phyloP scores from a whole-genome alignment of 768 basidiomycete species.

The Suillus ampliporus region DNA sequence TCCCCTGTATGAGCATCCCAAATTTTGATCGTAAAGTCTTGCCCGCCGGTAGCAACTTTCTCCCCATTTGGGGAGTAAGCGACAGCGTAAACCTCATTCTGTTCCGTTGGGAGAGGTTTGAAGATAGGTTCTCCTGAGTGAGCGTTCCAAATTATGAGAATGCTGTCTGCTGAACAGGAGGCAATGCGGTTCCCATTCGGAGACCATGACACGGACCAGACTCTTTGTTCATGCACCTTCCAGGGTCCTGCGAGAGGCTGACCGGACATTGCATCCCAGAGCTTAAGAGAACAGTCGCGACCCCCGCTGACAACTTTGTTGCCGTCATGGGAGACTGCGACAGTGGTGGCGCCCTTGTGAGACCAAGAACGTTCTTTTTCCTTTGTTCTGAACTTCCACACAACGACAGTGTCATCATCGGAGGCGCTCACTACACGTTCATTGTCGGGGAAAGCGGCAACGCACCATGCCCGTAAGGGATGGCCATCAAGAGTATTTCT shows the following conservation, averaged over 20 bases:
- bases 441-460: constrained; percentile 3
- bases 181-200: constrained; percentile 26
- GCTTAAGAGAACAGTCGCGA: constrained; percentile 22
- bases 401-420: constrained; percentile 2
- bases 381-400: constrained; percentile 3
- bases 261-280: constrained; percentile 29
- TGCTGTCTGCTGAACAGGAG: constrained; percentile 2
- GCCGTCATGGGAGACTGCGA: constrained; percentile 27
- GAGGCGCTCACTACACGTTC: constrained; percentile 4
- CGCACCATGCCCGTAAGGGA: neutral
- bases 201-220: constrained; percentile 29
- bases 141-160: constrained; percentile 3
- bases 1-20: constrained; percentile 19
- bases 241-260: constrained; percentile 23
- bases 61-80: constrained; percentile 27
- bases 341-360: constrained; percentile 19
- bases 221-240: constrained; percentile 10
- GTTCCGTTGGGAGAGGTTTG: constrained; percentile 17
- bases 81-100: constrained; percentile 24
- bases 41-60: constrained; percentile 24
- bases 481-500: neutral
- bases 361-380: neutral
- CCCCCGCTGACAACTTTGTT: constrained; percentile 29
- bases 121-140: neutral
- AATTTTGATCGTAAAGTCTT: constrained; percentile 25